These are phyloP conservation scores for Phytophthora parvispora DNA, from an alignment of 352 stramenopile species.

Conservation along the genomic window DNA sequence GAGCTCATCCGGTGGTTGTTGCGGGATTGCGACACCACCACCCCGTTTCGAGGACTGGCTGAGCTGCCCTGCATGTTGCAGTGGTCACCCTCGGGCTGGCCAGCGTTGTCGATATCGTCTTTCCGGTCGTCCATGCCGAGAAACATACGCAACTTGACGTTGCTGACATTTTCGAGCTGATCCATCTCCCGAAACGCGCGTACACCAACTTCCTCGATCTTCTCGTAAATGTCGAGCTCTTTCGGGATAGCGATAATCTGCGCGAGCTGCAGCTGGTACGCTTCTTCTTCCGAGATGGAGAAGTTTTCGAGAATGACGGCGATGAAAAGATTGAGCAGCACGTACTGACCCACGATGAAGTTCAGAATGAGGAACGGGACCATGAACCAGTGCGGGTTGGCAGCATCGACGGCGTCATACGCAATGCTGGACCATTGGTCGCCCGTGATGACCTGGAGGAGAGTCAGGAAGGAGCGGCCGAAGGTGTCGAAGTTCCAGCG, in stretches of 20 bases:
- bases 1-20: constrained; percentile 9
- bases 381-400: constrained; percentile 73
- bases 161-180: constrained; percentile 84
- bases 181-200: constrained; percentile 83
- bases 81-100: neutral
- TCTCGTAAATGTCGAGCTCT: constrained; percentile 85
- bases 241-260: constrained; percentile 88
- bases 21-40: constrained; percentile 3
- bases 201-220: constrained; percentile 84
- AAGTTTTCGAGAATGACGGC: constrained; percentile 90
- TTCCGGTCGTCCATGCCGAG: constrained; percentile 67
- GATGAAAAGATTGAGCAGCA: constrained; percentile 88
- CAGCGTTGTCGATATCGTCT: constrained; percentile 4
- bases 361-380: constrained; percentile 81
- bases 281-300: constrained; percentile 82
- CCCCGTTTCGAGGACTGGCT: constrained; percentile 1
- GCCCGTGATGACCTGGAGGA: constrained; percentile 82
- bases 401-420: constrained; percentile 79
- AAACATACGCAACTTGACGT: constrained; percentile 84
- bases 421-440: constrained; percentile 84
- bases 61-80: neutral
- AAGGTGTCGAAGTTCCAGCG: constrained; percentile 89
- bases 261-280: constrained; percentile 84
- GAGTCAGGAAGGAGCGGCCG: constrained; percentile 71
- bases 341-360: constrained; percentile 84